phyloP scores from a whole-genome alignment of 2,329 filamentous ascomycete species.

The Lasiodiplodia hormozganensis region DNA sequence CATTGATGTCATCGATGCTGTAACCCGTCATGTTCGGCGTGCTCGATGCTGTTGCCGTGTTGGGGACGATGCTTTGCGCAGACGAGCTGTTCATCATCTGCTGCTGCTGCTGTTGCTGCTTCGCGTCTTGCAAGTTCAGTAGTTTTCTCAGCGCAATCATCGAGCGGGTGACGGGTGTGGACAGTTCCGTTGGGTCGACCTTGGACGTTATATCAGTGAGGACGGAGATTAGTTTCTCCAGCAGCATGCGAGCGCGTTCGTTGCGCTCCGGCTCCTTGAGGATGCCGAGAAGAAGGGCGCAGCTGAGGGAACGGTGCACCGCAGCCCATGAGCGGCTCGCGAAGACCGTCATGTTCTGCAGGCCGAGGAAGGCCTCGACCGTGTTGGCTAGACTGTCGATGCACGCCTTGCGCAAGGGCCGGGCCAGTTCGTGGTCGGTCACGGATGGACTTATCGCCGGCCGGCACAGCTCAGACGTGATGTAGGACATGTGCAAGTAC shows the following conservation, averaged over 20 bases:
- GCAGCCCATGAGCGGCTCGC: constrained; percentile 53
- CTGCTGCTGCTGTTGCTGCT: constrained; percentile 43
- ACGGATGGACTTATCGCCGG: constrained; percentile 63
- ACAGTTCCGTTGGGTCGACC: constrained; percentile 56
- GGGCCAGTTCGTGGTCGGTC: constrained; percentile 52
- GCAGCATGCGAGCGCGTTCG: constrained; percentile 53
- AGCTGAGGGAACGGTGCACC: constrained; percentile 53
- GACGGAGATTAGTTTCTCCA: constrained; percentile 55
- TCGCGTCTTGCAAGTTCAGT: constrained; percentile 42
- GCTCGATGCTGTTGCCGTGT: constrained; percentile 12
- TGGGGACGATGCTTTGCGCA: constrained; percentile 33
- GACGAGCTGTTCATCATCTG: constrained; percentile 27
- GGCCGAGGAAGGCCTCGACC: constrained; percentile 67
- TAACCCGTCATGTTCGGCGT: constrained; percentile 37
- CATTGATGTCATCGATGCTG: constrained; percentile 47
- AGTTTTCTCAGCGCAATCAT: constrained; percentile 55
- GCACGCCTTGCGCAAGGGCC: constrained; percentile 61
- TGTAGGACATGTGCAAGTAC: constrained; percentile 68
- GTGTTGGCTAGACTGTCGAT: constrained; percentile 63
- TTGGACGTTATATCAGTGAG: constrained; percentile 55
- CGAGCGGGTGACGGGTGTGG: constrained; percentile 55
- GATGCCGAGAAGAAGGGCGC: constrained; percentile 52
- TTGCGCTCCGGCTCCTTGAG: constrained; percentile 59
- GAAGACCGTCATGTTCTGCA: constrained; percentile 59
- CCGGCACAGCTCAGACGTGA: constrained; percentile 67